Evolutionary conservation across 164 flowering plant species (phyloP).

Genomic region (Magnolia changhungtana): DNA sequence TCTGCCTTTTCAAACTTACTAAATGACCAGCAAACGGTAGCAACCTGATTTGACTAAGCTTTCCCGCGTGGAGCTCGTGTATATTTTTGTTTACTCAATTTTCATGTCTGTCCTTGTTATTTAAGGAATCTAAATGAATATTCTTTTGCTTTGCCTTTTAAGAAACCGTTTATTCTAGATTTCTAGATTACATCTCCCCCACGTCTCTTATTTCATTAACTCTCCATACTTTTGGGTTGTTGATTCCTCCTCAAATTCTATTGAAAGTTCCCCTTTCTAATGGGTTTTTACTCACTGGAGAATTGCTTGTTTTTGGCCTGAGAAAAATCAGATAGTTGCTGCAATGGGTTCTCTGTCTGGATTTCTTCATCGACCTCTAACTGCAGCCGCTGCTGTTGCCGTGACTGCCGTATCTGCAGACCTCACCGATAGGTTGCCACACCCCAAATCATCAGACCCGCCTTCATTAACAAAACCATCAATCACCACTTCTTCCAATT

Average conservation of each 20-base stretch:
- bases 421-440: slow-evolving; percentile 40
- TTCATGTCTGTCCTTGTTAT: not conserved
- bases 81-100: not conserved
- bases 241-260: not conserved
- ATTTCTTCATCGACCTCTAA: slow-evolving; percentile 62
- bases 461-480: slow-evolving; percentile 24
- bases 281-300: not conserved
- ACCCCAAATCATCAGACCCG: slow-evolving; percentile 25
- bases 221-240: not conserved
- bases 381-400: slow-evolving; percentile 67
- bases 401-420: slow-evolving; percentile 60
- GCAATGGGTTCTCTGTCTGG: slow-evolving; percentile 73
- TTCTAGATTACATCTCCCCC: too few relatives aligned
- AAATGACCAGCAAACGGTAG: not conserved
- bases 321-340: not conserved
- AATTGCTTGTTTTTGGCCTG: slow-evolving; percentile 1
- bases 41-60: not conserved
- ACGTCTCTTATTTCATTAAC: too few relatives aligned
- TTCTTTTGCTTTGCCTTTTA: too few relatives aligned
- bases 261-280: not conserved
- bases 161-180: too few relatives aligned
- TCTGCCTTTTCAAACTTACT: not conserved
- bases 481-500: slow-evolving; percentile 12
- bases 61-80: not conserved
- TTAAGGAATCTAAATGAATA: not conserved